Conservation (phyloP, 2,329 filamentous ascomycete genomes). For the Monilinia fructigena region DNA sequence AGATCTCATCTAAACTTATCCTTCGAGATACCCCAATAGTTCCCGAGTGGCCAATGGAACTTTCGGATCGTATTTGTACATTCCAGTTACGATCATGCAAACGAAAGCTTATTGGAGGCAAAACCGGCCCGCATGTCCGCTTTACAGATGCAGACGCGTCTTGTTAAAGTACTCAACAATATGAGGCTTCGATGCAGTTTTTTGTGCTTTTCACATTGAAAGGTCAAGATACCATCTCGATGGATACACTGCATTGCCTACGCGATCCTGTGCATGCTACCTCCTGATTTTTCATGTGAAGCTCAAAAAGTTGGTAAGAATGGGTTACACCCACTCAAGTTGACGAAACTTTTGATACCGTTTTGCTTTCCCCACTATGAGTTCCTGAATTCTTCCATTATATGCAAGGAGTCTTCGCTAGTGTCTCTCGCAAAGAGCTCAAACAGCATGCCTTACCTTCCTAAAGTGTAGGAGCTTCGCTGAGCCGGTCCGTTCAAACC, state of each 20-base stretch:
- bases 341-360: background rate
- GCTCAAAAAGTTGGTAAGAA: slow-evolving; percentile 4
- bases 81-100: slow-evolving; percentile 4
- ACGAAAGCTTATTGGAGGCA: slow-evolving; percentile 22
- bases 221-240: slow-evolving; percentile 11
- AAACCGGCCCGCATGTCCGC: slow-evolving; percentile 28
- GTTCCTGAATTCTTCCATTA: slow-evolving; percentile 7
- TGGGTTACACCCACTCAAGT: background rate
- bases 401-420: background rate
- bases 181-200: background rate
- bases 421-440: background rate
- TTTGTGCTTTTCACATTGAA: background rate
- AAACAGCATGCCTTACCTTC: slow-evolving; percentile 4
- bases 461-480: slow-evolving; percentile 26
- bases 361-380: background rate
- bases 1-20: background rate
- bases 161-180: slow-evolving; percentile 11
- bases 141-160: slow-evolving; percentile 12
- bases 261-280: slow-evolving; percentile 9
- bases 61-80: slow-evolving; percentile 15
- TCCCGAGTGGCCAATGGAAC: slow-evolving; percentile 12
- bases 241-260: slow-evolving; percentile 13
- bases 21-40: background rate
- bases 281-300: slow-evolving; percentile 9
- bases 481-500: slow-evolving; percentile 36